Percentiles rank a stretch among this genome's conserved stretches.
These are phyloP conservation scores for Fusarium setosum DNA, from an alignment of 2,329 filamentous ascomycete species.

Conservation along the genomic window DNA sequence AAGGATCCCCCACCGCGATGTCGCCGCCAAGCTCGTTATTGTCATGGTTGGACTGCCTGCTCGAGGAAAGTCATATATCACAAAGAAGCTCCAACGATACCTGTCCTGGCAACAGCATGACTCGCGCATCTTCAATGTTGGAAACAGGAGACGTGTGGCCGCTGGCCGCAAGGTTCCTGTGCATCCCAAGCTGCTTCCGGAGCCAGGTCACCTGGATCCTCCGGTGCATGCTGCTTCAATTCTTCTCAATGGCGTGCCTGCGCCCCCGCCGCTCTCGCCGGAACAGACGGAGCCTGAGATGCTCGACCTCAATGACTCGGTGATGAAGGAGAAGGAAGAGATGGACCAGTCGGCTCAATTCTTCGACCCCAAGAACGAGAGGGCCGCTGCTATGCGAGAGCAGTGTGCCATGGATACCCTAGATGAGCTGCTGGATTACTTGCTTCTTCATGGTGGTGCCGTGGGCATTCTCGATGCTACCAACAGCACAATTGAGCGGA, in stretches of 20 bases:
- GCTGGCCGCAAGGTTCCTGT: constrained; percentile 66
- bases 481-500: constrained; percentile 90
- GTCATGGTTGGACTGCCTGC: constrained; percentile 98
- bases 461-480: constrained; percentile 97
- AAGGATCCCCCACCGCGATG: constrained; percentile 91
- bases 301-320: constrained; percentile 48
- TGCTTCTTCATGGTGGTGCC: constrained; percentile 83
- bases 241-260: constrained; percentile 64
- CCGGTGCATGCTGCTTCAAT: constrained; percentile 67
- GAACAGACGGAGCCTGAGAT: constrained; percentile 52
- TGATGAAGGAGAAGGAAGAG: constrained; percentile 48
- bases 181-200: constrained; percentile 47
- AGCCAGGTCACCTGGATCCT: constrained; percentile 54
- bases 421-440: constrained; percentile 91
- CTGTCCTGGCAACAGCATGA: constrained; percentile 98
- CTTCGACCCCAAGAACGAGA: constrained; percentile 90
- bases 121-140: constrained; percentile 96
- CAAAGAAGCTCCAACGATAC: constrained; percentile 96
- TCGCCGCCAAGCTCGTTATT: constrained; percentile 95
- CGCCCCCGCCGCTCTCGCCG: constrained; percentile 46
- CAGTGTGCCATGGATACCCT: constrained; percentile 92
- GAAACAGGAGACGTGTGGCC: constrained; percentile 85
- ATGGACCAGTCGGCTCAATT: constrained; percentile 93
- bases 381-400: constrained; percentile 85
- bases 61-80: constrained; percentile 97